Percentiles rank a stretch among this genome's conserved stretches.
phyloP scores from a whole-genome alignment of 148 eudicot genomes.

The Rhododendron mucronatum region DNA sequence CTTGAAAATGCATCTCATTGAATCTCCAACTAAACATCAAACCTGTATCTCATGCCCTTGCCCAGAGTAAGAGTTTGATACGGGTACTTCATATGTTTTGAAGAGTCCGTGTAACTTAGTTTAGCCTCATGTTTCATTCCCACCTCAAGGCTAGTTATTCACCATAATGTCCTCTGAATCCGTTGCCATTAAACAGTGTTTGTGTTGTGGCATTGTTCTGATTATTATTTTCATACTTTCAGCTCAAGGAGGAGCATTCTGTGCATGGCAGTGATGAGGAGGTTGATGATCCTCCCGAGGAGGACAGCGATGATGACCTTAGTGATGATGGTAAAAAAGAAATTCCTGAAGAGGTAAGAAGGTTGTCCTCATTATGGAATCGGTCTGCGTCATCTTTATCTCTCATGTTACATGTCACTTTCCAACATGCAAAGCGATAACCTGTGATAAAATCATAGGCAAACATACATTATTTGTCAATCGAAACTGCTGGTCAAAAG shows the following conservation, averaged over 20 bases:
- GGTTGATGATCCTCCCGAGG: slow-evolving; percentile 68
- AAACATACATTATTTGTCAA: background rate
- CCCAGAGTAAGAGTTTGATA: background rate
- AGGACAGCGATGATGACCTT: slow-evolving; percentile 79
- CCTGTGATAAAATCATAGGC: background rate
- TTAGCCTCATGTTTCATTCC: background rate
- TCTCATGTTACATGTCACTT: background rate
- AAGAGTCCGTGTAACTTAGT: too few species aligned
- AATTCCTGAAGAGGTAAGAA: slow-evolving; percentile 70
- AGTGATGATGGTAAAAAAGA: slow-evolving; percentile 48
- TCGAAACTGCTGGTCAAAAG: too few species aligned
- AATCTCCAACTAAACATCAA: background rate
- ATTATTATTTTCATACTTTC: slow-evolving; percentile 14
- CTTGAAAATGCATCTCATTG: background rate
- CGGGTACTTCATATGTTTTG: background rate
- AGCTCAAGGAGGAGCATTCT: slow-evolving; percentile 76
- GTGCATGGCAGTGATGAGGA: slow-evolving; percentile 96
- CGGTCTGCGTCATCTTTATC: background rate
- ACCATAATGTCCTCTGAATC: background rate
- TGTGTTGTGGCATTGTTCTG: background rate
- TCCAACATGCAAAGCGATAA: background rate
- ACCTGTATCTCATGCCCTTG: background rate
- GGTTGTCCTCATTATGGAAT: background rate
- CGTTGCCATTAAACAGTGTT: background rate
- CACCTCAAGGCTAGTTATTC: background rate